Conservation (phyloP, 495 filamentous ascomycete genomes). For the Staphylotrichum longicolle region DNA sequence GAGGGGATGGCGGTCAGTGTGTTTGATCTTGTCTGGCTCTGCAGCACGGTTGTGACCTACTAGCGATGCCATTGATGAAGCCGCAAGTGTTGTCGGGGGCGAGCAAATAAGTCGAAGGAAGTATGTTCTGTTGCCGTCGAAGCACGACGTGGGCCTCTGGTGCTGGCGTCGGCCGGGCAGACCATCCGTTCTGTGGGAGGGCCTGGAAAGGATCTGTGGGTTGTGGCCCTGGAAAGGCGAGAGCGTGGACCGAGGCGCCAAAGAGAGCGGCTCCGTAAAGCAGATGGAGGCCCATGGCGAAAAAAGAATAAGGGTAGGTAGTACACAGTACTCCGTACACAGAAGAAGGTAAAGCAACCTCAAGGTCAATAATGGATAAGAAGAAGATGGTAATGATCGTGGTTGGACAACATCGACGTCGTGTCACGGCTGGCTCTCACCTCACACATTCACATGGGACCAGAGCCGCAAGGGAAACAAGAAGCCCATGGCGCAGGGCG, state of each 20-base stretch:
- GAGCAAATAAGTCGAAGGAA: constrained; percentile 37
- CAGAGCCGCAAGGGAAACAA: constrained; percentile 12
- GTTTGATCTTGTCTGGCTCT: neutral
- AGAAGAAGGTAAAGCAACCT: no score
- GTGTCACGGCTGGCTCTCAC: constrained; percentile 2
- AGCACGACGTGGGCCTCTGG: constrained; percentile 34
- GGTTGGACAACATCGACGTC: constrained; percentile 8
- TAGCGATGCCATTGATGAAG: constrained; percentile 38
- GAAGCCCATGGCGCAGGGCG: neutral
- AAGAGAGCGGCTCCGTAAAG: constrained; percentile 31
- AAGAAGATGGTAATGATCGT: neutral
- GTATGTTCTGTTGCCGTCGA: constrained; percentile 29
- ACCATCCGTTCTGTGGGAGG: constrained; percentile 22
- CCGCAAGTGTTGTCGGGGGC: constrained; percentile 52
- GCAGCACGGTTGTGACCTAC: constrained; percentile 12
- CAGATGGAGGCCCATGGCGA: constrained; percentile 18
- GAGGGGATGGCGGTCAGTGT: neutral
- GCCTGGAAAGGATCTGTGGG: constrained; percentile 30
- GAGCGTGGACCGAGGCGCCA: constrained; percentile 34
- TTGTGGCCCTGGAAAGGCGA: constrained; percentile 36
- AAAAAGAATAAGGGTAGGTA: neutral
- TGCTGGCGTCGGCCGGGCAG: constrained; percentile 35
- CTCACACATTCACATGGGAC: neutral
- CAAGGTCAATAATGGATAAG: no score
- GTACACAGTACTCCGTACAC: no score